Base-by-base conservation (phyloP, 2,329 filamentous ascomycete species). In the Fusarium brevicatenulatum region DNA sequence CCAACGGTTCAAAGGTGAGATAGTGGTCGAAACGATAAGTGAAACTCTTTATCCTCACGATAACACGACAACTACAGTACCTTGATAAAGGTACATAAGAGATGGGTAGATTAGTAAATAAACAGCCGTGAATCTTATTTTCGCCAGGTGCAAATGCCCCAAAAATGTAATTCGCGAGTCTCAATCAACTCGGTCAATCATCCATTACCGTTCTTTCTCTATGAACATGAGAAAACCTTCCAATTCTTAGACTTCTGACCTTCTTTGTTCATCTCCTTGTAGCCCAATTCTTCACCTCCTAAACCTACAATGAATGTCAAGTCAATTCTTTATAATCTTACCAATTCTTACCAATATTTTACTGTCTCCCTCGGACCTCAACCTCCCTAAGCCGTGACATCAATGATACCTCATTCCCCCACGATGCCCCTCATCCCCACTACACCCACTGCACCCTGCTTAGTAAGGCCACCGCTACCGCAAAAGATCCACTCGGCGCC, bases 391-490 rank as follows among this genome's bases (percentile, higher is more conserved):
- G 39, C 36, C 9, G 50, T 72, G 65, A 66, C 70, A 70, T 70
- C 63, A 71, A 39, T 46, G 46, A 53, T 30, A 54, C 43, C 30
- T 39, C 25, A 37, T 23, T 52, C 37, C 37, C 40, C 56, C 65
- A 57, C 39, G 15, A 73, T 71, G 70, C 66, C 72, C 70, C 66
- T 73, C 66, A 28, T 69, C 60, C 54, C 62, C 68, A 73, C 46
- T 47, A 47, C 23, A 15, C 23, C 44, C 25, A 21, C 63, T 75
- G 61, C 59, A 42, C 9, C 28, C 18, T 52, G 70, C 70, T 75
- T 75, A 75, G 67, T 75, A 73, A 75, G 72, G 32, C 63, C 63
- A 46, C 44, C 37, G 39, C 43, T n/a, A 34, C 47, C 42, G 39
- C 58, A 59, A 57, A 62, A 68, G 63, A 55, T 67, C 66, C 61